Percentiles rank a stretch among this genome's conserved stretches.
phyloP scores from a whole-genome alignment of 768 basidiomycete species.

The Leccinum subtestaceum region DNA sequence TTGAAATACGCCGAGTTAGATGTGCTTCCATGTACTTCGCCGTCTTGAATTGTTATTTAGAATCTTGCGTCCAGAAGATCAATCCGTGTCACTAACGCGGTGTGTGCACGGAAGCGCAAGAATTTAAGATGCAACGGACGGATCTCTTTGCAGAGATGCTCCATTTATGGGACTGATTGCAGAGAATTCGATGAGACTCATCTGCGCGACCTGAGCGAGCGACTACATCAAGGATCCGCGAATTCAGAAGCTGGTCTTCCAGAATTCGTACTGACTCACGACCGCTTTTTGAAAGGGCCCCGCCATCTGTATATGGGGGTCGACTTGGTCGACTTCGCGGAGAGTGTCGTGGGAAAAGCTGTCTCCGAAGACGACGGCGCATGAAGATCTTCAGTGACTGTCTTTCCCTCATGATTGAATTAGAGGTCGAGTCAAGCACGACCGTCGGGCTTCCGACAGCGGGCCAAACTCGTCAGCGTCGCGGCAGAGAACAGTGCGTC shows the following conservation, averaged over 20 bases:
- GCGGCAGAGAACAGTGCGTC: neutral
- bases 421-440: neutral
- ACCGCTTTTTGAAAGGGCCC: neutral
- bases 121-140: constrained; percentile 4
- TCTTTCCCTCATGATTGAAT: constrained; percentile 5
- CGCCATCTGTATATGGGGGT: neutral
- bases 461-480: neutral
- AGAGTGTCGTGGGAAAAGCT: constrained; percentile 10
- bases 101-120: neutral
- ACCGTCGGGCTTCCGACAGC: constrained; percentile 5
- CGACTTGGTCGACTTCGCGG: constrained; percentile 5
- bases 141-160: constrained; percentile 14
- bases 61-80: constrained; percentile 5
- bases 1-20: constrained; percentile 3
- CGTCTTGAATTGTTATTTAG: neutral
- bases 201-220: neutral
- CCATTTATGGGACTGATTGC: neutral
- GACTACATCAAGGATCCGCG: constrained; percentile 7
- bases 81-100: neutral
- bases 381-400: neutral
- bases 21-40: neutral
- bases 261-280: neutral
- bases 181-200: constrained; percentile 1
- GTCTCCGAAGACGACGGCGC: constrained; percentile 16
- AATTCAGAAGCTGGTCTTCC: neutral